Percentiles rank a stretch among this genome's conserved stretches.
Evolutionary conservation across 2,329 filamentous ascomycete species (phyloP).

Genomic region (Curvularia hawaiiensis): DNA sequence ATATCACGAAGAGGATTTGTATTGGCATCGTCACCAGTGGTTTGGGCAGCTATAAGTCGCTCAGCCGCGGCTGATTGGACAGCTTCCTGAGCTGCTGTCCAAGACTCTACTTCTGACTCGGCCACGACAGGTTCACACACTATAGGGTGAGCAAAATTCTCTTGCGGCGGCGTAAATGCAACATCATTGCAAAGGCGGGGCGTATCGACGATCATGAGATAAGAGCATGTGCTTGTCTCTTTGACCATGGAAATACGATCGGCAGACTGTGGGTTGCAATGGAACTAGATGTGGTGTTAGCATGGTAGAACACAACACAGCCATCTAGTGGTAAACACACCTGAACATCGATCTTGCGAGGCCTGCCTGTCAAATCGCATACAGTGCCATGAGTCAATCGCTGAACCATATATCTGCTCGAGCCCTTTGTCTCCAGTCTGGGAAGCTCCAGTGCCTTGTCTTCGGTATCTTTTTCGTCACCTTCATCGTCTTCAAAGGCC

Average conservation of each 20-base stretch:
- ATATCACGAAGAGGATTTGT: conserved; percentile 44
- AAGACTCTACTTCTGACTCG: conserved; percentile 59
- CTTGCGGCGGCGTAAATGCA: conserved; percentile 81
- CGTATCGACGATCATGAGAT: conserved; percentile 91
- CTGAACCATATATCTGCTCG: conserved; percentile 86
- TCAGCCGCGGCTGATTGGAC: conserved; percentile 37
- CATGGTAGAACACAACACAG: conserved; percentile 9
- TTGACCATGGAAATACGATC: conserved; percentile 92
- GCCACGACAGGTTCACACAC: conserved; percentile 74
- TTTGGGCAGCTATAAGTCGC: conserved; percentile 29
- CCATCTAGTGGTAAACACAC: conserved; percentile 33
- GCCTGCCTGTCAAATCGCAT: conserved; percentile 83
- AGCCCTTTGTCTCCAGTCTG: conserved; percentile 79
- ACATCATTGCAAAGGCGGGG: conserved; percentile 86
- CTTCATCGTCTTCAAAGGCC: conserved; percentile 38
- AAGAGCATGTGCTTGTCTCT: conserved; percentile 87
- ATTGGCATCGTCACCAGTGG: conserved; percentile 25
- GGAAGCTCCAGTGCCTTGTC: conserved; percentile 51
- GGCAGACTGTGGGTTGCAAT: conserved; percentile 75
- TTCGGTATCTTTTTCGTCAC: conserved; percentile 29
- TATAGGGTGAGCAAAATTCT: conserved; percentile 77
- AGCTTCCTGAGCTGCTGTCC: conserved; percentile 44
- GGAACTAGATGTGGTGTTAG: conserved; percentile 55
- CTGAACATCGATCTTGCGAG: conserved; percentile 84
- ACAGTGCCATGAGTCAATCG: conserved; percentile 77